Evolutionary conservation across 345 rosid species (phyloP), one percentile per base, ranked within the genome.

Genomic region (Nephelium lappaceum): DNA sequence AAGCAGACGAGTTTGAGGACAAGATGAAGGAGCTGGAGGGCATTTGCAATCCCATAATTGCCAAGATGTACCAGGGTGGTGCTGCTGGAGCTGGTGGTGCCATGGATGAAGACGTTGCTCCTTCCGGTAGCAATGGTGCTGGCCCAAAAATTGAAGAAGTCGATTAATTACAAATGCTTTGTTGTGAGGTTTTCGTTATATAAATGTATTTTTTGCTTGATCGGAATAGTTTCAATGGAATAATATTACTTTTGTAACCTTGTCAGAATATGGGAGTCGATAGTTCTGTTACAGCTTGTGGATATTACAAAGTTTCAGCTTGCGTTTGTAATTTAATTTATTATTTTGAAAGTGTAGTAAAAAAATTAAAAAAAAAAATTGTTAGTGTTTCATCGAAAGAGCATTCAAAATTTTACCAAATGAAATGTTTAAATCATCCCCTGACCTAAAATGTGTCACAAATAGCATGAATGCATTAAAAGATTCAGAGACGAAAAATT

Each of bases 91-190:
- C 81, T 75, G 88, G 82, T 4, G 81, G 78, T 4, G 79, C 78
- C 39, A 78, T 78, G 84, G 85, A 75, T 9, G 88, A 75, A 21
- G 75, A 39, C 60, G 78, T 14, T 77, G 78, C 83, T 77, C 77
- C 86, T 11, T 45, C 83, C 5, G 83, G 82, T 23, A 84, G 84
- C 27, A 81, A 87, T 14, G 85, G 87, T 72, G 89, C 91, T 63
- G 93, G 93, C 16, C 93, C 93, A 55, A 90, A 90, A 81, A 88
- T 90, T 73, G 92, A 90, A 71, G 94, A 90, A 73, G 92, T 90
- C 0, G 94, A 90, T 74, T 90, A 89, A 82, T 19, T 57, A 4
- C 24, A 49, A 4, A 49, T 49, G 55, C 62, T 57, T 57, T 57
- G 80, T 58, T 43, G 24, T 8, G 12, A 11, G 9, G 47, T 14